Percentiles rank a stretch among this genome's conserved stretches.
phyloP scores from a whole-genome alignment of 305 asterid species.

The Fraxinus dipetala region DNA sequence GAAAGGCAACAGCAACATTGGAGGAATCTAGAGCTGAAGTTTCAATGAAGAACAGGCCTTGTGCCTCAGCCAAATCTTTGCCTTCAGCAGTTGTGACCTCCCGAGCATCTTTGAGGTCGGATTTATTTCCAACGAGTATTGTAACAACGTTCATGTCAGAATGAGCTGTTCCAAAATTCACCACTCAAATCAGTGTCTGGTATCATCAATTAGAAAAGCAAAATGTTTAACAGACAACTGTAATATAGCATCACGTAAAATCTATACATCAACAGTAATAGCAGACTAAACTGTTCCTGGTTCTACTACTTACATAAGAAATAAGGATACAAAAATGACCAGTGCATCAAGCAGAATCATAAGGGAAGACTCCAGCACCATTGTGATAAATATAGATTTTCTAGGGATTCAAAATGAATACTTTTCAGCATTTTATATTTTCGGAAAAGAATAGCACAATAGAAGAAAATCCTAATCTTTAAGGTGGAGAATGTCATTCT shows the following conservation, averaged over 20 bases:
- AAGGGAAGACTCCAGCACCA: background rate
- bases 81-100: slow-evolving; percentile 82
- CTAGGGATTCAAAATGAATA: background rate
- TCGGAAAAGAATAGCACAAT: background rate
- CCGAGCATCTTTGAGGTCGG: slow-evolving; percentile 80
- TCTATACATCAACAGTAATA: background rate
- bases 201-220: background rate
- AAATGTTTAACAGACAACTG: background rate
- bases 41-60: slow-evolving; percentile 76
- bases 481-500: background rate
- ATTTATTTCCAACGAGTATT: slow-evolving; percentile 79
- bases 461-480: background rate
- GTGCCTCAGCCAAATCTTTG: slow-evolving; percentile 64
- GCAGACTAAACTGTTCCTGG: background rate
- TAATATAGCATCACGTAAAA: background rate
- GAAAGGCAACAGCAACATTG: slow-evolving; percentile 64
- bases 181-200: background rate
- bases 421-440: background rate
- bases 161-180: slow-evolving; percentile 52
- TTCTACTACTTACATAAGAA: background rate
- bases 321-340: background rate
- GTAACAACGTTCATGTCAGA: slow-evolving; percentile 93
- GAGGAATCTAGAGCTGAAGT: slow-evolving; percentile 88
- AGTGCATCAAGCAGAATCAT: background rate
- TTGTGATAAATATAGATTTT: background rate